A percentile compares a stretch with the other conserved stretches of the same genome.
Conservation (phyloP, 495 filamentous ascomycete species). For the Neurospora sp. region DNA sequence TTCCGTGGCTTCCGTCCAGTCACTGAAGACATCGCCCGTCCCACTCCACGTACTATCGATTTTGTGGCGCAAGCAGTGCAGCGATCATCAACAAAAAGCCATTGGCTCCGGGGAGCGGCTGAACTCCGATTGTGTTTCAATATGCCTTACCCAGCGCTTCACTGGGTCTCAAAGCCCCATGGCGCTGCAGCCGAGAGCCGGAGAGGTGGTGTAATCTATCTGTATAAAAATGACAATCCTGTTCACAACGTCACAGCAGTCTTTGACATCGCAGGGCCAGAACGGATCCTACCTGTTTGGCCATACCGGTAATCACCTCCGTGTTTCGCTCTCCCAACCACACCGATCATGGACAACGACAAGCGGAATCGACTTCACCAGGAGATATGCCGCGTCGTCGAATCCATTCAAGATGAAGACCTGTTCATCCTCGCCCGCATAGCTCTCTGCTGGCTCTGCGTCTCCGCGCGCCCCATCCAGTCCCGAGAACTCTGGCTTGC, state of each 20-base stretch:
- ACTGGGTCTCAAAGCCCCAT: background rate
- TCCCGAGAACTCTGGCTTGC: constrained; percentile 12
- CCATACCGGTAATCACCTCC: background rate
- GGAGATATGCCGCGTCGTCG: background rate
- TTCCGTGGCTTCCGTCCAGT: background rate
- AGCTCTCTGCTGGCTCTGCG: constrained; percentile 15
- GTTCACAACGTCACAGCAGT: background rate
- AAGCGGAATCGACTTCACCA: background rate
- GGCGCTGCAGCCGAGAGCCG: background rate
- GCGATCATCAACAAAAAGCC: background rate
- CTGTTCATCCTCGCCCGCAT: constrained; percentile 2
- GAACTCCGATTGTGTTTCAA: background rate
- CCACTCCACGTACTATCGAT: background rate
- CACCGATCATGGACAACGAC: constrained; percentile 1
- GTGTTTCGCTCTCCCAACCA: background rate
- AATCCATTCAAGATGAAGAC: background rate
- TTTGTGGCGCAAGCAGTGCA: background rate
- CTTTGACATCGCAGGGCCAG: background rate
- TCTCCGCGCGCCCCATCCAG: constrained; percentile 8
- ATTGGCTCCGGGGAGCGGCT: background rate
- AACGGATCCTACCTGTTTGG: background rate
- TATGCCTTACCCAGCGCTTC: background rate
- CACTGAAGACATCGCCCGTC: background rate
- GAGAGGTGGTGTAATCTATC: background rate
- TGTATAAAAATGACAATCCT: background rate